Evolutionary conservation across 257 asterid genomes (phyloP).

Genomic region (Lithospermum erythrorhizon): DNA sequence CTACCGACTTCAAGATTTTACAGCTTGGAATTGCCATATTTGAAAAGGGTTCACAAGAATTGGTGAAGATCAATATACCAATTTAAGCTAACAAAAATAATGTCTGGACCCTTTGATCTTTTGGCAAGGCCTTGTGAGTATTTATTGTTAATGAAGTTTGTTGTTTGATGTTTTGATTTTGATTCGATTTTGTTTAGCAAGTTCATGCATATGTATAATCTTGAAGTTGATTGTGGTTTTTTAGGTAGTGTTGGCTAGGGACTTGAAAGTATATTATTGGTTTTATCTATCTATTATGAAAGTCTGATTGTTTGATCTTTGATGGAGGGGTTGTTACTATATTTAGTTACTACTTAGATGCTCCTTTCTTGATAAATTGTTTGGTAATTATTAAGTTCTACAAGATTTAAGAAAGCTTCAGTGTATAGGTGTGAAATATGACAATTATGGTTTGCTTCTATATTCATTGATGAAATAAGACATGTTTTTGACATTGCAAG

Average conservation of each 20-base stretch:
- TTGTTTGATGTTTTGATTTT: neutral
- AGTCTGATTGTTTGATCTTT: no score
- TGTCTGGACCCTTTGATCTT: conserved; percentile 25
- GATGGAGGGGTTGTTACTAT: no score
- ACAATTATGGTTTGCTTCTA: no score
- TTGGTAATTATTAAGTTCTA: no score
- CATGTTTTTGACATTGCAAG: no score
- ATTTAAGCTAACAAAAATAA: conserved; percentile 2
- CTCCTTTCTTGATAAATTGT: no score
- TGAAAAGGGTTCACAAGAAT: neutral
- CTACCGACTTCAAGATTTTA: neutral
- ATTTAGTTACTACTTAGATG: no score
- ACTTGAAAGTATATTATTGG: no score
- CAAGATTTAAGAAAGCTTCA: no score
- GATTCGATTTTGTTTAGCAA: neutral
- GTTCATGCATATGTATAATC: neutral
- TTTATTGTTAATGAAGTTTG: neutral
- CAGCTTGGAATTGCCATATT: neutral
- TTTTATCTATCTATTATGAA: no score
- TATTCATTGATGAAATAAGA: no score
- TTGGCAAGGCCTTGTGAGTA: conserved; percentile 28
- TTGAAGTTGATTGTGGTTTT: neutral
- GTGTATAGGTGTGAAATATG: no score
- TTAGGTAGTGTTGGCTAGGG: neutral
- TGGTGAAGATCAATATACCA: neutral